Conservation (phyloP, 2,329 filamentous ascomycete genomes). For the Colletotrichum navitas region DNA sequence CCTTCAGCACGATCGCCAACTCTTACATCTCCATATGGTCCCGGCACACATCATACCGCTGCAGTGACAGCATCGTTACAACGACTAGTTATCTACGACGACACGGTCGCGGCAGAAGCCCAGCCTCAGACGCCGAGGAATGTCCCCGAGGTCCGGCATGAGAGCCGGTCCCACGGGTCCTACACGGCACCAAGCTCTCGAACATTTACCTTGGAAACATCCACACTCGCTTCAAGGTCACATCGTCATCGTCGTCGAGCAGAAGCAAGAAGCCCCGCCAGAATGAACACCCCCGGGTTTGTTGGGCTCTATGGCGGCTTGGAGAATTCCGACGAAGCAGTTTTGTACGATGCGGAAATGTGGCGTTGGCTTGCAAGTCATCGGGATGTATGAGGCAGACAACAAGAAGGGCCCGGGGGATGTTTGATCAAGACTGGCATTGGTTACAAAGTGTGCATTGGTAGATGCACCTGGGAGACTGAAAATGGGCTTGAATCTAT, state of each 20-base stretch:
- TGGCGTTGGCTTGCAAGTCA: neutral
- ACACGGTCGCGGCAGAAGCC: slow-evolving; percentile 55
- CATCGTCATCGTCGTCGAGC: slow-evolving; percentile 42
- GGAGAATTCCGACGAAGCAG: slow-evolving; percentile 60
- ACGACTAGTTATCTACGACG: slow-evolving; percentile 56
- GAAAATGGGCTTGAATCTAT: neutral
- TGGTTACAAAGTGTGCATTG: neutral
- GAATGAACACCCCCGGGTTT: slow-evolving; percentile 59
- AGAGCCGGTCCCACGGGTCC: slow-evolving; percentile 56
- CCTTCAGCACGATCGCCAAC: neutral
- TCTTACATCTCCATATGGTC: neutral
- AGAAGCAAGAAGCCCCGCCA: slow-evolving; percentile 52
- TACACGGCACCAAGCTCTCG: slow-evolving; percentile 57
- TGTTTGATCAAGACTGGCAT: neutral
- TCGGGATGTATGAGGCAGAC: neutral
- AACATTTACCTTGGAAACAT: neutral
- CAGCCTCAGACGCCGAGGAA: slow-evolving; percentile 66
- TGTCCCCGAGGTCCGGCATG: slow-evolving; percentile 63
- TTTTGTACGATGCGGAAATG: neutral
- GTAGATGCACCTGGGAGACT: neutral
- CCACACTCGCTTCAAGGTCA: neutral
- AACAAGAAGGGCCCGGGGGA: neutral
- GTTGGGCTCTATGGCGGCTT: slow-evolving; percentile 61
- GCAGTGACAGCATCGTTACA: neutral
- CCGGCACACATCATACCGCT: neutral